Evolutionary conservation across 164 flowering plant genomes (phyloP).

Genomic region (Piper betle): DNA sequence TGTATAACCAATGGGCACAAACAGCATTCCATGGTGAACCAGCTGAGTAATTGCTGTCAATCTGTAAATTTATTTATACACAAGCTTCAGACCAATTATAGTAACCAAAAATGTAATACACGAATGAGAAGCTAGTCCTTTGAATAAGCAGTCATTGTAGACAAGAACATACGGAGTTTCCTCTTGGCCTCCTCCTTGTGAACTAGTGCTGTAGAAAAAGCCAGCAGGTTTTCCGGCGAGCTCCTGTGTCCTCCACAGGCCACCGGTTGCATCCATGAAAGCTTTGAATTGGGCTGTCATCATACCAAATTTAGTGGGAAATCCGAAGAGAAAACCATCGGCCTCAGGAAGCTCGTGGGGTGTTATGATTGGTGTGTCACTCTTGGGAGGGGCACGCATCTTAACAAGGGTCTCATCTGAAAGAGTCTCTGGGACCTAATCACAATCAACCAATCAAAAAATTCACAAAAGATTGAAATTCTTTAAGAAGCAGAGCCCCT

Average conservation of each 20-base stretch:
- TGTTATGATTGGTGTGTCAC: slow-evolving; percentile 58
- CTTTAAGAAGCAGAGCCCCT: neutral
- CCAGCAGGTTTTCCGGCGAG: slow-evolving; percentile 94
- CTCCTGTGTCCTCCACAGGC: slow-evolving; percentile 68
- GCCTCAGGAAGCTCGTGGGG: slow-evolving; percentile 74
- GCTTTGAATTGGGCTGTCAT: slow-evolving; percentile 94
- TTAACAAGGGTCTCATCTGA: slow-evolving; percentile 61
- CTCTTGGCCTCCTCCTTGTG: slow-evolving; percentile 96
- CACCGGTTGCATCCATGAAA: slow-evolving; percentile 78
- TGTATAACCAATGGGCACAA: slow-evolving; percentile 86
- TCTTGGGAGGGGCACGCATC: slow-evolving; percentile 85
- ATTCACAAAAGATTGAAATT: neutral
- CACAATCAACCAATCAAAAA: neutral
- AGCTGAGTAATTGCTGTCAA: slow-evolving; percentile 87
- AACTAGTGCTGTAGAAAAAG: slow-evolving; percentile 73
- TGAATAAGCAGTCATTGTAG: too few species aligned
- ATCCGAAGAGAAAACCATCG: slow-evolving; percentile 79
- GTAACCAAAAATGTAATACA: neutral
- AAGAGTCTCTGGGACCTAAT: slow-evolving; percentile 77
- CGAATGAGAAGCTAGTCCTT: too few species aligned
- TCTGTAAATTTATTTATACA: slow-evolving; percentile 15
- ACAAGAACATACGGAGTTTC: slow-evolving; percentile 55
- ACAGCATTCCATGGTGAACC: slow-evolving; percentile 85
- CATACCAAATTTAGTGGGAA: slow-evolving; percentile 92
- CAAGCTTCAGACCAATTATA: neutral